phyloP scores from a whole-genome alignment of 2,329 filamentous ascomycete species.

The Aureobasidium sp. region DNA sequence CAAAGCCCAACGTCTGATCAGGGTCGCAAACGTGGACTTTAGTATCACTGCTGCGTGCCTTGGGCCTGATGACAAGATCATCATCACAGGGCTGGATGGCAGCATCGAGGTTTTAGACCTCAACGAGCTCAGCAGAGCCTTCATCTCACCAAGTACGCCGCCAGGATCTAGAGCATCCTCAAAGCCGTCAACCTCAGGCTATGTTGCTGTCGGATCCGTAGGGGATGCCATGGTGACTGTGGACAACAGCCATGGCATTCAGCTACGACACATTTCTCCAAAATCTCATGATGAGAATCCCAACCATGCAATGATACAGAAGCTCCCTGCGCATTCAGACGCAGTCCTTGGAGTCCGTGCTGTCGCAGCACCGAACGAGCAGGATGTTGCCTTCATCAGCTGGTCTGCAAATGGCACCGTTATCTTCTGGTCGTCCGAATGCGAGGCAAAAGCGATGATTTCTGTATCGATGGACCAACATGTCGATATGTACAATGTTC shows the following conservation, averaged over 20 bases:
- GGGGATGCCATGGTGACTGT: constrained; percentile 40
- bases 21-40: constrained; percentile 59
- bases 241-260: constrained; percentile 65
- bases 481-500: constrained; percentile 35
- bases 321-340: constrained; percentile 48
- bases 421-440: constrained; percentile 72
- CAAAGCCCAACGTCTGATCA: constrained; percentile 60
- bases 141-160: neutral
- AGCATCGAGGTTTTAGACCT: constrained; percentile 40
- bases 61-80: constrained; percentile 47
- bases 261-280: constrained; percentile 25
- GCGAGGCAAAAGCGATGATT: constrained; percentile 55
- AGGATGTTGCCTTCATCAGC: constrained; percentile 69
- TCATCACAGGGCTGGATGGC: constrained; percentile 61
- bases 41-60: constrained; percentile 58
- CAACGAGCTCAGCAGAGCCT: constrained; percentile 24
- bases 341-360: constrained; percentile 62
- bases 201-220: constrained; percentile 16
- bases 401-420: constrained; percentile 78
- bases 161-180: neutral
- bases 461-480: constrained; percentile 61
- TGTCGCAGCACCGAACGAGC: constrained; percentile 50
- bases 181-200: neutral
- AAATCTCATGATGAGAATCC: constrained; percentile 11
- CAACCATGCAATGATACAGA: constrained; percentile 20